Conservation (phyloP, 257 asterid species). For the Dorcoceras hygrometricum region DNA sequence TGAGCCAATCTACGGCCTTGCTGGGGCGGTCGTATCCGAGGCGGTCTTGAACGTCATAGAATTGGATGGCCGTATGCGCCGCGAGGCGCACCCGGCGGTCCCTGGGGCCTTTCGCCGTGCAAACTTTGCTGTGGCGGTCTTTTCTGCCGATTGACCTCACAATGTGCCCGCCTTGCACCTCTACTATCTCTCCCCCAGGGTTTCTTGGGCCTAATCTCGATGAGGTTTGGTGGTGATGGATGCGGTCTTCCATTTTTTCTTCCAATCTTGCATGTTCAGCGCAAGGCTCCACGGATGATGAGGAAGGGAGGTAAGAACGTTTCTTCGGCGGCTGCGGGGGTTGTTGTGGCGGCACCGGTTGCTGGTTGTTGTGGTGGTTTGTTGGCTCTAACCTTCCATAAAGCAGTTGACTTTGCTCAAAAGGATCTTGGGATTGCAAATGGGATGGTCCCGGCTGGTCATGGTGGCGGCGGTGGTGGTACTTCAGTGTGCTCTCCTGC, state of each 20-base stretch:
- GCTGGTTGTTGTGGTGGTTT: slow-evolving; percentile 17
- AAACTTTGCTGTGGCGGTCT: slow-evolving; percentile 98
- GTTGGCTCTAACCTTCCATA: slow-evolving; percentile 29
- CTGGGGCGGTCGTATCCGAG: slow-evolving; percentile 99
- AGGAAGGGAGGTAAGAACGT: slow-evolving; percentile 36
- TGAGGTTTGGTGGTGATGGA: slow-evolving; percentile 31
- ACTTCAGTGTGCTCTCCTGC: not conserved
- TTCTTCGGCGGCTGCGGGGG: slow-evolving; percentile 47
- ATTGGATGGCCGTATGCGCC: slow-evolving; percentile 97
- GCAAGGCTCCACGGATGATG: slow-evolving; percentile 40
- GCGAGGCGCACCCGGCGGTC: slow-evolving; percentile 98
- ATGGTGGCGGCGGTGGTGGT: slow-evolving; percentile 21
- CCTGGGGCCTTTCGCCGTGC: slow-evolving; percentile 97
- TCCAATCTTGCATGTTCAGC: slow-evolving; percentile 69
- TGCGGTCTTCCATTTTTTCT: slow-evolving; percentile 55
- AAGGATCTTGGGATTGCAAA: slow-evolving; percentile 28
- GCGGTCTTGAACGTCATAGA: slow-evolving; percentile 98
- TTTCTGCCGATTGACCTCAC: slow-evolving; percentile 89
- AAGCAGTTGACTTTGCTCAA: slow-evolving; percentile 32
- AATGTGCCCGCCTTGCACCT: slow-evolving; percentile 98
- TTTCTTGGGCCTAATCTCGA: slow-evolving; percentile 50
- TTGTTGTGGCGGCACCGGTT: slow-evolving; percentile 18
- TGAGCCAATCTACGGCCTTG: slow-evolving; percentile 98
- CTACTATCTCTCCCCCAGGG: slow-evolving; percentile 78
- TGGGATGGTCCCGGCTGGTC: slow-evolving; percentile 14